Conservation (phyloP, 352 stramenopile genomes). For the Phytophthora colocasiae region DNA sequence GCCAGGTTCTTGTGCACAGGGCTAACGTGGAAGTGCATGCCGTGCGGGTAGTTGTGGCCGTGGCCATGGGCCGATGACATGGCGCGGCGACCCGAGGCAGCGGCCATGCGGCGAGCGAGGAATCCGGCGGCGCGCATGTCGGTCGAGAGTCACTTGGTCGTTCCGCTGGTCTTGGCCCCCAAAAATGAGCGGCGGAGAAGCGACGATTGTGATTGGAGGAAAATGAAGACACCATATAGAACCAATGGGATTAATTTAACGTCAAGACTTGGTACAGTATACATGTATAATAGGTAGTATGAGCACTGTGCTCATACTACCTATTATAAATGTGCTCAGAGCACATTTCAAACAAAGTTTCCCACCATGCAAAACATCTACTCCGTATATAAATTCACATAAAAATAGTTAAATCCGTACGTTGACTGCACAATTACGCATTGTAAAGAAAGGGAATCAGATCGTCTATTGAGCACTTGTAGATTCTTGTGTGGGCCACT, state of each 20-base stretch:
- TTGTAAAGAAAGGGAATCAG: too few species aligned
- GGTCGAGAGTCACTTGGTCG: conserved; percentile 2
- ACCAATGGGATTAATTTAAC: conserved; percentile 3
- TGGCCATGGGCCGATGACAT: conserved; percentile 69
- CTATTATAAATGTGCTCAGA: too few species aligned
- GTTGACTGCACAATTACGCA: too few species aligned
- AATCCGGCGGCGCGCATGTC: conserved; percentile 52
- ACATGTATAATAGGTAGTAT: too few species aligned
- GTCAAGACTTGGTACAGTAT: too few species aligned
- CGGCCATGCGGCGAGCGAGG: conserved; percentile 60
- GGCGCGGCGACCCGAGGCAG: conserved; percentile 49
- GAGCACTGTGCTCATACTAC: too few species aligned
- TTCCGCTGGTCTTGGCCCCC: conserved; percentile 29
- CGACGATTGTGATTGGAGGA: conserved; percentile 18
- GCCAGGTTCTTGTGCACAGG: conserved; percentile 89
- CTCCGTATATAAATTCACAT: too few species aligned
- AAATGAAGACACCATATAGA: conserved; percentile 18
- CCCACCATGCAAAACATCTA: too few species aligned
- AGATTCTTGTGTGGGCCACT: too few species aligned
- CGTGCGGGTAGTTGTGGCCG: conserved; percentile 76
- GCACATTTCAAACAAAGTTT: too few species aligned
- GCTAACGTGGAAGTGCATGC: conserved; percentile 91
- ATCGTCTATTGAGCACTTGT: too few species aligned
- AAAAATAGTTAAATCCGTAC: too few species aligned
- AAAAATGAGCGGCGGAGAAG: conserved; percentile 35